Base-by-base conservation (phyloP, 139 green algal species). In the Chlamydomonas sp. region DNA sequence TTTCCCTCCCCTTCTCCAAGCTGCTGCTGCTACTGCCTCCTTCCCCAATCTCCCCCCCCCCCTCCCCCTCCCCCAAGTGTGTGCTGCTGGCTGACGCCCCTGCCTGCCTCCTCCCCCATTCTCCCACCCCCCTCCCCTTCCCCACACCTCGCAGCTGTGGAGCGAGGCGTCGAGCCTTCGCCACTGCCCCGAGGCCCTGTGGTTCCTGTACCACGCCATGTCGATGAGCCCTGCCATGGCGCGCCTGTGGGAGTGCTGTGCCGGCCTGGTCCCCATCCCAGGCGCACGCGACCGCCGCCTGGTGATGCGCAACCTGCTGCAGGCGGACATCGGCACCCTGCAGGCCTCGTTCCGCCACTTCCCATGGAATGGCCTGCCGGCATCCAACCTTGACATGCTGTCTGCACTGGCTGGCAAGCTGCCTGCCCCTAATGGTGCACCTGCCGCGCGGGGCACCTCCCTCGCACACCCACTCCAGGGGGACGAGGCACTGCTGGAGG, bases 81-180 rank as follows among this genome's bases (percentile, higher is more conserved):
- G 13, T 54, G 43, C 16, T 54, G 43, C 16, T 54, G 43, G 43
- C 13, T 54, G 13, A 54, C 43, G 13, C 13, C 13, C 43, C 43
- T 16, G 13, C 43, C 43, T 16, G 16, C 13, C 13, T 16, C 43
- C 43, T 54, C 43, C 16, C 43, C 16, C 43, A 54, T 26, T 16
- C 43, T 54, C 13, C 43, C 43, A 36, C 10, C 54, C 20, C 34
- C 24, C 34, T 64, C 16, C 54, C 26, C 16, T 6, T 10, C 26
- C 8, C 20, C 34, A 26, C 34, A 20, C 16, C 8, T 64, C 34
- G 22, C 54, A 64, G 54, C 26, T 64, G 54, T 64, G 54, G 54
- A 78, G 67, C 34, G 88, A 93, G 79, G 84, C 77, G n/a, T 82
- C 88, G 65, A 93, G 90, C 72, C 38, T 94, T 34, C 80, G 88